Evolutionary conservation across 345 rosid species (phyloP).

Genomic region (Brassica juncea): DNA sequence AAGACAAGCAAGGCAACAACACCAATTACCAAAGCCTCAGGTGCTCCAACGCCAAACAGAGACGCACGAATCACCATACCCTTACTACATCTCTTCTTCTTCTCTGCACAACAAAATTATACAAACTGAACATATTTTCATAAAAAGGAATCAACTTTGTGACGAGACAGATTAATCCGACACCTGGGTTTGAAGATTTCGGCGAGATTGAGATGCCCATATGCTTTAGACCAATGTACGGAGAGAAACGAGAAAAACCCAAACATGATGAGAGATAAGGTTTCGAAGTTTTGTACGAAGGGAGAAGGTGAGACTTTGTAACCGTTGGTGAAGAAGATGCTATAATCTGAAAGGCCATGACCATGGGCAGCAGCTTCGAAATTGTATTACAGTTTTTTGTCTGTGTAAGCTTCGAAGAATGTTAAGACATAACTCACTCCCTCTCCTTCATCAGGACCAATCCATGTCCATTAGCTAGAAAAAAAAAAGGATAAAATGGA

Average conservation of each 20-base stretch:
- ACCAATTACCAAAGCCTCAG: slow-evolving; percentile 97
- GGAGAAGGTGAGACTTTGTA: slow-evolving; percentile 37
- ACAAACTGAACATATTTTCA: neutral
- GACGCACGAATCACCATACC: slow-evolving; percentile 65
- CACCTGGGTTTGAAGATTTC: slow-evolving; percentile 55
- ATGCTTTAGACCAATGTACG: slow-evolving; percentile 72
- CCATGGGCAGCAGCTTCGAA: slow-evolving; percentile 33
- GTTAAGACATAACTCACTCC: slow-evolving; percentile 30
- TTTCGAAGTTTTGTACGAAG: slow-evolving; percentile 36
- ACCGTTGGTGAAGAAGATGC: slow-evolving; percentile 39
- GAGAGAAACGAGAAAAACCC: slow-evolving; percentile 52
- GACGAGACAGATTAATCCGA: slow-evolving; percentile 10
- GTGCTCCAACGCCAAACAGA: slow-evolving; percentile 97
- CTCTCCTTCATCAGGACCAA: slow-evolving; percentile 26
- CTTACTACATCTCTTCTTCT: slow-evolving; percentile 47
- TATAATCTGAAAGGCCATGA: slow-evolving; percentile 54
- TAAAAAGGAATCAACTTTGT: neutral
- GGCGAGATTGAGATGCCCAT: slow-evolving; percentile 58
- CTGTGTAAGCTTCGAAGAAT: slow-evolving; percentile 15
- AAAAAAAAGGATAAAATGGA: neutral
- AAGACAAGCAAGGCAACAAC: slow-evolving; percentile 96
- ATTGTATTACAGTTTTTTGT: slow-evolving; percentile 7
- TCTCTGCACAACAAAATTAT: slow-evolving; percentile 49
- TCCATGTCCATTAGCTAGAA: slow-evolving; percentile 20
- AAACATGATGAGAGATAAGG: slow-evolving; percentile 39